Base-by-base conservation (phyloP, 208 protist genomes). In the Wallacemonas sp. region DNA sequence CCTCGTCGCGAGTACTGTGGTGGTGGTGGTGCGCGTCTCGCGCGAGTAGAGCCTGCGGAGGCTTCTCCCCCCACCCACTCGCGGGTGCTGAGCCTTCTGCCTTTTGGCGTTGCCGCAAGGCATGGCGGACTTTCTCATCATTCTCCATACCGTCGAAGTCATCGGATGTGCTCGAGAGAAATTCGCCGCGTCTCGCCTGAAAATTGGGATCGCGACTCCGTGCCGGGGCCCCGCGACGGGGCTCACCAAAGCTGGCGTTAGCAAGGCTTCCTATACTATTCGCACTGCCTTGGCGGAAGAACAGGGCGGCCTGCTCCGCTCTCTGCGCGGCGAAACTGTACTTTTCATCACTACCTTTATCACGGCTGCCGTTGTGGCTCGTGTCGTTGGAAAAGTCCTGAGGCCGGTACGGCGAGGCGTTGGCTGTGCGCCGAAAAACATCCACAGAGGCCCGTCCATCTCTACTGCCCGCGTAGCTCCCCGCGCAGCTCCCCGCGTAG, bases 111-210 rank as follows among this genome's bases (percentile, higher is more conserved):
- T n/a, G n/a, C n/a, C n/a, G n/a, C n/a, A n/a, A n/a, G n/a, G n/a
- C n/a, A n/a, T n/a, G n/a, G n/a, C n/a, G n/a, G n/a, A n/a, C n/a
- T n/a, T n/a, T n/a, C n/a, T 8, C 30, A 4, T 62, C 55, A 45
- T 62, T 34, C 21, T 63, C 58, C 21, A 30, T 8, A 9, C 36
- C 73, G 19, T 79, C 73, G 14, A 79, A 79, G 42, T 79, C 73
- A 28, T 79, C 73, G 19, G 73, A 79, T 12, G 73, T 79, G 44
- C 73, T 79, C 58, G 73, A 66, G 27, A 79, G 62, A 36, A 65
- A 54, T 1, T 77, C 73, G 2, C 24, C 4, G 8, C 5, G 42
- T 5, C 5, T 4, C 42, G 42, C 42, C 12, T 42, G 38, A n/a
- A 42, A n/a, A 22, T 47, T 47, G 42, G 42, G 42, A 17, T 47